Base-by-base conservation (phyloP, 805 yeast genomes). In the Maudiozyma pseudohumilis region DNA sequence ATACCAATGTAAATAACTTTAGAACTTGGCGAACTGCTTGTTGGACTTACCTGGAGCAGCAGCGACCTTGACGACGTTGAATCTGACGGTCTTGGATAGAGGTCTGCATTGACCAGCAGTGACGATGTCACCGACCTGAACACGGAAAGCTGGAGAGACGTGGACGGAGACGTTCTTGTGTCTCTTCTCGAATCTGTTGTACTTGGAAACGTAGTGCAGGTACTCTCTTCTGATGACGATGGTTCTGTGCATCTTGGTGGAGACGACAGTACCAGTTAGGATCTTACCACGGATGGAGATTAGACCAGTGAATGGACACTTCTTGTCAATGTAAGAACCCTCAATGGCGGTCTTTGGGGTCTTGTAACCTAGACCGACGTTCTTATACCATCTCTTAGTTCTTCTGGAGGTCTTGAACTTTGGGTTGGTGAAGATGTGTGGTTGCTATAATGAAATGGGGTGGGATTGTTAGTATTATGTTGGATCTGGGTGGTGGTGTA, bases 101-200 rank as follows among this genome's bases (percentile, higher is more conserved):
- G 98, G 98, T 81, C 98, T 89, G 83, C 98, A 92, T 78, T 92
- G 98, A 70, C 98, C 98, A 71, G 92, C 96, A 61, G 95, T 88
- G 64, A 92, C 98, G 56, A 82, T 75, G 68, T 92, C 98, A 80
- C 98, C 98, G 70, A 88, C 97, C 69, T 74, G 74, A 60, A 89
- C 96, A 77, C 98, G 94, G 97, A 92, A 92, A 72, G 97, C 97
- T 75, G 98, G 98, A 55, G 97, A 89, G 64, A 92, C 85, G 77
- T 92, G 98, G 63, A 96, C 98, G 69, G 98, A 94, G 52, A 92
- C 79, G 82, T 92, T 92, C 92, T 92, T 92, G 84, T 92, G 98
- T 79, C 98, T 87, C 85, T 92, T 92, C 79, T 92, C 98, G 85
- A 87, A 92, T 84, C 98, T 88, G 95, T 89, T 89, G 79, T 92